Conservation (phyloP, 1,284 basidiomycete species). For the Athelia psychrophila region DNA sequence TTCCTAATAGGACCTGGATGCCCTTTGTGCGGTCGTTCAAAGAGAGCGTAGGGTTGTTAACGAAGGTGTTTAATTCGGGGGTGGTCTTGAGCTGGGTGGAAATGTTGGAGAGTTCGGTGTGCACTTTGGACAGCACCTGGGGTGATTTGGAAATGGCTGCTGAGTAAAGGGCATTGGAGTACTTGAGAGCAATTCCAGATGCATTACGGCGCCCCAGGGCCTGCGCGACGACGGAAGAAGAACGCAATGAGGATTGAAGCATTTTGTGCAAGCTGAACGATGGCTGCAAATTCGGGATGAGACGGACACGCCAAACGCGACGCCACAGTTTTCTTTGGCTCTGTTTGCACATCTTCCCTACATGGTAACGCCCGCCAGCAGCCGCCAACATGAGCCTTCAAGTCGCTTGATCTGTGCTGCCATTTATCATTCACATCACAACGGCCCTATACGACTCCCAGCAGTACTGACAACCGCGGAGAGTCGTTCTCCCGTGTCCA, state of each 20-base stretch:
- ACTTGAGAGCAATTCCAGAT: conserved; percentile 81
- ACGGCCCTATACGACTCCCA: too few relatives aligned
- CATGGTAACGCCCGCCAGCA: too few relatives aligned
- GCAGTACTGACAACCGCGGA: too few relatives aligned
- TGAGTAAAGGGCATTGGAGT: conserved; percentile 92
- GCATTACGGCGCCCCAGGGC: conserved; percentile 64
- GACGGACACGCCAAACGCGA: too few relatives aligned
- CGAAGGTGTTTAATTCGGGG: conserved; percentile 67
- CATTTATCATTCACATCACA: too few relatives aligned
- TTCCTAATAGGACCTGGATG: conserved; percentile 66
- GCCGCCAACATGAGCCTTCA: too few relatives aligned
- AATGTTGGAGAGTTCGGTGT: conserved; percentile 76
- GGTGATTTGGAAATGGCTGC: conserved; percentile 89
- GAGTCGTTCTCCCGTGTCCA: too few relatives aligned
- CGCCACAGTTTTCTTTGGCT: too few relatives aligned
- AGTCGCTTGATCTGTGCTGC: too few relatives aligned
- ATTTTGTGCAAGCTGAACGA: conserved; percentile 30
- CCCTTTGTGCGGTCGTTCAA: conserved; percentile 71
- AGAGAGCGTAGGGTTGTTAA: conserved; percentile 89
- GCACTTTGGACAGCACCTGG: conserved; percentile 77
- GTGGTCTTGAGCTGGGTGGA: conserved; percentile 62
- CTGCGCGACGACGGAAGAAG: conserved; percentile 35
- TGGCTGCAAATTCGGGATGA: too few relatives aligned
- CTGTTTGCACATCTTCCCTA: too few relatives aligned
- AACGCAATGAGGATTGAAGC: conserved; percentile 44